Conservation (phyloP, 192 early-diverging fungal genomes). For the Rhizoclosmatium sp. region DNA sequence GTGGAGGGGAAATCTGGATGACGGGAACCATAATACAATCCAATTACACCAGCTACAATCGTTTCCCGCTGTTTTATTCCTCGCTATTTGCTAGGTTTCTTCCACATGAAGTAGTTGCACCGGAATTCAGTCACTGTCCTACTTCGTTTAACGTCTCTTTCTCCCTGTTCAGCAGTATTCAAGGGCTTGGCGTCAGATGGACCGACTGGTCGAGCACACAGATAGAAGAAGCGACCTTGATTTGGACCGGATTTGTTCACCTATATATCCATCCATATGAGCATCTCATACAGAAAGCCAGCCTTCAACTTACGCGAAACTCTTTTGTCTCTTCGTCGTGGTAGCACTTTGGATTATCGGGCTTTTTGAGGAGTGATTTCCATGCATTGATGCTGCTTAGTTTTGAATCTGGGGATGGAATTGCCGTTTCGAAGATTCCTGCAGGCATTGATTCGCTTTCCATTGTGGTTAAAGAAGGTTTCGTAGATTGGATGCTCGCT, state of each 20-base stretch:
- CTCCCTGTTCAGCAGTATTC: background rate
- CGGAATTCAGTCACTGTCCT: conserved; percentile 43
- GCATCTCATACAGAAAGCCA: background rate
- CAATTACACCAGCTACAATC: no score
- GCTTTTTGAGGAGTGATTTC: conserved; percentile 63
- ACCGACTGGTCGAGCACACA: conserved; percentile 66
- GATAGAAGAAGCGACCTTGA: conserved; percentile 71
- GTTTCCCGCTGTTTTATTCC: no score
- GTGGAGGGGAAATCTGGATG: no score
- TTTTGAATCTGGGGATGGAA: background rate
- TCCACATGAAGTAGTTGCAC: conserved; percentile 59
- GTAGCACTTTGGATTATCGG: conserved; percentile 63
- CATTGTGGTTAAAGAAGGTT: background rate
- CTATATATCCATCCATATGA: background rate
- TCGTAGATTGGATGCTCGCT: background rate
- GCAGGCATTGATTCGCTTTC: background rate
- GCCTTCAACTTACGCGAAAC: conserved; percentile 51
- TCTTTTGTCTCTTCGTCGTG: conserved; percentile 72
- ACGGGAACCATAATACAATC: no score
- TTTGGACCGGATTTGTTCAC: conserved; percentile 74
- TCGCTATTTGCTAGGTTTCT: conserved; percentile 25
- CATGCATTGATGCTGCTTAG: conserved; percentile 54
- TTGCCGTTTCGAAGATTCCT: background rate
- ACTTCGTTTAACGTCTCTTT: conserved; percentile 18
- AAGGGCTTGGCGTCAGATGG: conserved; percentile 26